Base-by-base conservation (phyloP, 2,329 filamentous ascomycete species). In the Ophioceras dolichostomum region DNA sequence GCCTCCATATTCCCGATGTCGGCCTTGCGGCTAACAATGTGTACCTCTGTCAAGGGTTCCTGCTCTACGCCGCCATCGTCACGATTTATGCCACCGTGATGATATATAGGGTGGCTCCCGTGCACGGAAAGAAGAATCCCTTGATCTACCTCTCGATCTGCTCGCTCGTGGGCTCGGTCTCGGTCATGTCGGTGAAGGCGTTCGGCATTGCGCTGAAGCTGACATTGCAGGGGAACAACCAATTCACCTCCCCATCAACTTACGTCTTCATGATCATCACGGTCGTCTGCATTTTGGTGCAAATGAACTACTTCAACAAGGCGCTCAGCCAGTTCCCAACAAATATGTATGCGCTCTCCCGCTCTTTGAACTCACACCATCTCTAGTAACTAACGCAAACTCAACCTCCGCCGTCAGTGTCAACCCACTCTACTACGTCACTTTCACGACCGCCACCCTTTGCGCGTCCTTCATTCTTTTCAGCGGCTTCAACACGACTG, bases 231-330 rank as follows among this genome's bases (percentile, higher is more conserved):
- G 91, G 89, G 38, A 82, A 93, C 60, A 98, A 98, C 61, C 91
- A 98, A 59, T 95, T 98, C 59, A 77, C 76, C 5, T 85, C 94
- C 49, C 85, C 93, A 2, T 94, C 87, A 35, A 98, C 93, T 41
- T 98, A 98, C 51, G 88, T 95, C 45, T 98, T 98, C 58, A 79
- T 89, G 60, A 95, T 98, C 47, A 76, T 96, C 46, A 91, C 88
- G 0, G 70, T 72, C 3, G 85, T 95, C 45, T 98, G 91, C 66
- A 96, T 98, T 54, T 60, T 98, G 47, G 95, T 88, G 8, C 91
- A 98, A 68, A 96, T 98, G 91, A 98, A 98, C 61, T 98, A 98
- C 61, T 94, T 98, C 63, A 98, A 98, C 70, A 98, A 98, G 62
- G 91, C 91, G 7, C 66, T 98, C 42, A 93, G 86, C 59, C 87